A percentile compares a stretch with the other conserved stretches of the same genome.
These are phyloP conservation scores for Lyophyllum atratum DNA, from an alignment of 768 basidiomycete species.

Conservation along the genomic window DNA sequence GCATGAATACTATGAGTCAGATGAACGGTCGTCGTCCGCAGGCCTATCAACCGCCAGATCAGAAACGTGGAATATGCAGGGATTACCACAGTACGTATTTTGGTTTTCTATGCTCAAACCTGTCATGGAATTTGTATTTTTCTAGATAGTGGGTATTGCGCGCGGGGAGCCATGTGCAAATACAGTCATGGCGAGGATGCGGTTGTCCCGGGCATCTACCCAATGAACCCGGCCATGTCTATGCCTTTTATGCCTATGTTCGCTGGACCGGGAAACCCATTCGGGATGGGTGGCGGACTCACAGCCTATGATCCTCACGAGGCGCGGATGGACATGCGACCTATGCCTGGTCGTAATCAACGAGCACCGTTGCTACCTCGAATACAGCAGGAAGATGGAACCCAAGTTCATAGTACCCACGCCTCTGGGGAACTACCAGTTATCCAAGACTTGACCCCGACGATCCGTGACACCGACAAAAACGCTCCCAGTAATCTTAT, in stretches of 20 bases:
- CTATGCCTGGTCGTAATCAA: conserved; percentile 41
- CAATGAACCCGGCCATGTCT: conserved; percentile 46
- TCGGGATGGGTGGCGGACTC: conserved; percentile 44
- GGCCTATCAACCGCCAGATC: conserved; percentile 71
- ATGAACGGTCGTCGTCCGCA: conserved; percentile 53
- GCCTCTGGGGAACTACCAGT: conserved; percentile 77
- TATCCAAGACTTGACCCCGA: conserved; percentile 81
- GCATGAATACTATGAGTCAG: conserved; percentile 36
- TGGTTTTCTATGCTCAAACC: not conserved
- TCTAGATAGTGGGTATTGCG: conserved; percentile 90
- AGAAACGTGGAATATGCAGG: conserved; percentile 77
- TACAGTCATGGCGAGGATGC: conserved; percentile 93
- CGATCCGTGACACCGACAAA: conserved; percentile 36
- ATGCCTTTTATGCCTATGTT: conserved; percentile 78
- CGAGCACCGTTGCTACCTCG: conserved; percentile 63
- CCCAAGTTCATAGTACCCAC: conserved; percentile 37
- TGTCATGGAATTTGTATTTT: conserved; percentile 6
- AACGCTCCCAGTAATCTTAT: conserved; percentile 21
- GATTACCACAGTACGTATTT: conserved; percentile 88
- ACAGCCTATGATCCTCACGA: conserved; percentile 78
- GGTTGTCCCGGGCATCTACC: conserved; percentile 69
- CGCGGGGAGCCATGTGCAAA: conserved; percentile 86
- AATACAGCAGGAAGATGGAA: conserved; percentile 53
- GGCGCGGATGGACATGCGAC: conserved; percentile 79
- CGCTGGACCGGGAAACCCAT: conserved; percentile 48